A percentile compares a stretch with the other conserved stretches of the same genome.
phyloP scores from a whole-genome alignment of 2,329 filamentous ascomycete species.

The Cercospora sp. region DNA sequence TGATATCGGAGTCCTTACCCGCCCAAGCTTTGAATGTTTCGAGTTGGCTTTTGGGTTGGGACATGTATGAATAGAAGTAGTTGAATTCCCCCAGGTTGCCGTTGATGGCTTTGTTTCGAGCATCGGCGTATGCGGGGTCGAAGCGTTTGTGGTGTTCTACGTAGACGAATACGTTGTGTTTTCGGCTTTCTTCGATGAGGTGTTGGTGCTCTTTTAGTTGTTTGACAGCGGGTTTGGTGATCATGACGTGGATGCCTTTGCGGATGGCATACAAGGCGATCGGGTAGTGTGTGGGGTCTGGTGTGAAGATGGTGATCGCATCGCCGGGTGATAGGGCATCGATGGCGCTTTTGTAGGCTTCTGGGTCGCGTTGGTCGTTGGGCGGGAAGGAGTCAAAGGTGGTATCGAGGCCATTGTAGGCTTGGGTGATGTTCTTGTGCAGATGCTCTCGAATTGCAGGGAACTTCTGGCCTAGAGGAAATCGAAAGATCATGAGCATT shows the following conservation, averaged over 20 bases:
- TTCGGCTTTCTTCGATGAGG: constrained; percentile 69
- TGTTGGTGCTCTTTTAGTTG: constrained; percentile 74
- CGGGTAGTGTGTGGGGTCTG: constrained; percentile 87
- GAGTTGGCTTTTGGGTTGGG: constrained; percentile 84
- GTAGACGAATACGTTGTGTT: constrained; percentile 82
- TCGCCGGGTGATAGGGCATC: constrained; percentile 78
- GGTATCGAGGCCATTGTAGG: constrained; percentile 81
- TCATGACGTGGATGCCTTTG: constrained; percentile 81
- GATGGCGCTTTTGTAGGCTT: constrained; percentile 86
- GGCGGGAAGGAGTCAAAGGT: constrained; percentile 80
- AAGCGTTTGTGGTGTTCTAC: constrained; percentile 97
- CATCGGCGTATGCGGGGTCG: constrained; percentile 90
- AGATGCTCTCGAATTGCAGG: constrained; percentile 88
- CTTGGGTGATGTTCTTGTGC: constrained; percentile 77
- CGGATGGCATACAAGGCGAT: constrained; percentile 92
- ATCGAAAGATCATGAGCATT: background rate
- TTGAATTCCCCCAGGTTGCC: constrained; percentile 81
- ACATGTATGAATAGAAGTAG: constrained; percentile 98
- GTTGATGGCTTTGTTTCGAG: constrained; percentile 70
- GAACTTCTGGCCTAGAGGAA: constrained; percentile 70
- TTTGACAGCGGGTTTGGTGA: constrained; percentile 93
- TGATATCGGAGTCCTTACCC: constrained; percentile 87
- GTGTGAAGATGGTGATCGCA: constrained; percentile 94
- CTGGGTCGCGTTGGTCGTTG: constrained; percentile 70
- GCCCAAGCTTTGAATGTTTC: constrained; percentile 96